Base-by-base conservation (phyloP, 148 eudicot species). In the Vaccinium vitisidaea region DNA sequence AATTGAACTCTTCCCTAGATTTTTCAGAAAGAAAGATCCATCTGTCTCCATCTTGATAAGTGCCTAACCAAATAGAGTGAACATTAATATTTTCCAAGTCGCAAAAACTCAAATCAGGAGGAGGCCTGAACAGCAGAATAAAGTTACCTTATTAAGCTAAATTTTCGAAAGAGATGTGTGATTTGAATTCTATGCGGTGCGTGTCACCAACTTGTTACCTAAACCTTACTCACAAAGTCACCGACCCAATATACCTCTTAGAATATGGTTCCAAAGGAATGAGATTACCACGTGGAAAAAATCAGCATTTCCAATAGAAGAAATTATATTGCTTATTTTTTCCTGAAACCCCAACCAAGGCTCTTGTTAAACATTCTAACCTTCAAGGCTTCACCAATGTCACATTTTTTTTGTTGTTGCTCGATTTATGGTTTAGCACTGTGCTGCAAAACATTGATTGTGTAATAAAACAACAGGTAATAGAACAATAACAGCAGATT, bases 41-140 rank as follows among this genome's bases (percentile, higher is more conserved):
- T 93, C 92, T 79, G 84, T 77, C 52, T 91, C 95, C 97, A 97
- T 89, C 93, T 92, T 94, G 85, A 96, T 90, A 74, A 88, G 84
- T 82, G 95, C 99, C 98, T 94, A 86, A 71, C 84, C 18, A 89
- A 48, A 74, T 67, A 84, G 14, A 86, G 53, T 11, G 53, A 52
- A 61, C 25, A 43, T 39, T 36, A 71, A 15, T 50, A 67, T 67
- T 15, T 14, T 12, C 49, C 8, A 71, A 71, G 48, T 32, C 6
- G 52, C 55, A 63, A 50, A 14, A 53, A 71, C 67, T 49, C 23
- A 82, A 85, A 73, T 25, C 69, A 79, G 80, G 58, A 76, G 58
- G 49, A 86, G 77, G 19, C 77, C 80, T 69, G 77, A 14, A 6
- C 2, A 75, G 63, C n/a, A 19, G 46, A 76, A 32, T 50, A 30